phyloP scores from a whole-genome alignment of 2,329 filamentous ascomycete genomes.

The Aspergillus arachidicola region DNA sequence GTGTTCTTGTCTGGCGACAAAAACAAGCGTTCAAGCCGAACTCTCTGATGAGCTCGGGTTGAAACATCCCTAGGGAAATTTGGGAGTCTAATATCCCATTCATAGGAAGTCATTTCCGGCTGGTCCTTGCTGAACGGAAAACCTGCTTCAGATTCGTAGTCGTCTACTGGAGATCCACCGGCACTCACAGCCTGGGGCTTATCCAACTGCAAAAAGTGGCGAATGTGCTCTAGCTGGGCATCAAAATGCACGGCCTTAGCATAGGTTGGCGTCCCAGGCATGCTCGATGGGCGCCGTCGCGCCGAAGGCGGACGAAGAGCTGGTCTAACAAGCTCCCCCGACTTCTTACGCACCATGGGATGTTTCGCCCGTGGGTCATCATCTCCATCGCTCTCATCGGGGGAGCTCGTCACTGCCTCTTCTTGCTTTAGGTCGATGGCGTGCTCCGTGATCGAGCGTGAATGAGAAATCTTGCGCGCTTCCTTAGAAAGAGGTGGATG shows the following conservation, averaged over 20 bases:
- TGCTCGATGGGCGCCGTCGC: constrained; percentile 84
- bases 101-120: constrained; percentile 58
- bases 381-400: constrained; percentile 56
- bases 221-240: constrained; percentile 90
- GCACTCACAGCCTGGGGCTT: constrained; percentile 94
- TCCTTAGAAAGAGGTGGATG: constrained; percentile 53
- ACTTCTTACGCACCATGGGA: constrained; percentile 97
- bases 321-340: constrained; percentile 91
- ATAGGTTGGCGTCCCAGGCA: constrained; percentile 95
- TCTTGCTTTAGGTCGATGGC: constrained; percentile 51
- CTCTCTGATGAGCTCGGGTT: constrained; percentile 62
- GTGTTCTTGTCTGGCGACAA: constrained; percentile 85
- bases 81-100: constrained; percentile 83
- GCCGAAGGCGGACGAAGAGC: constrained; percentile 76
- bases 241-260: constrained; percentile 99
- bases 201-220: constrained; percentile 93
- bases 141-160: constrained; percentile 82
- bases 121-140: constrained; percentile 75
- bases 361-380: constrained; percentile 71
- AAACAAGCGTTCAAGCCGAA: constrained; percentile 84
- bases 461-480: constrained; percentile 64
- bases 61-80: constrained; percentile 77
- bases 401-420: constrained; percentile 47
- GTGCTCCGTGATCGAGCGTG: constrained; percentile 61
- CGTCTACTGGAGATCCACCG: constrained; percentile 86